Conservation (phyloP, 2,329 filamentous ascomycete genomes). For the Claviceps monticola region DNA sequence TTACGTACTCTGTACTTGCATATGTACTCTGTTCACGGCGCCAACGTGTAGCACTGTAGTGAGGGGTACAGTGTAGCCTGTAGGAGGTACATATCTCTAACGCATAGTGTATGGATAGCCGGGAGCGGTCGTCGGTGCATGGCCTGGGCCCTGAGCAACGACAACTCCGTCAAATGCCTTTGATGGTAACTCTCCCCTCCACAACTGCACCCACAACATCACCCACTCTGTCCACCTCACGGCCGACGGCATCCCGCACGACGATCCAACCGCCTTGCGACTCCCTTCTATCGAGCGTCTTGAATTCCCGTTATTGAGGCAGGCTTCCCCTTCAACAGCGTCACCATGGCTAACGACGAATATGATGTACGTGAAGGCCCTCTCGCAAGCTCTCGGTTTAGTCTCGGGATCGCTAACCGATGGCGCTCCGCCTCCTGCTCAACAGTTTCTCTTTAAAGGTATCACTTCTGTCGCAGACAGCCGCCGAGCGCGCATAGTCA, state of each 20-base stretch:
- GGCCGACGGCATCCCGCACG: slow-evolving; percentile 1
- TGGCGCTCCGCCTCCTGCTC: slow-evolving; percentile 9
- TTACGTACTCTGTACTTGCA: too few species aligned
- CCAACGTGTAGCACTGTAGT: too few species aligned
- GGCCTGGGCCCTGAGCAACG: slow-evolving; percentile 1
- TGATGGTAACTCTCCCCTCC: slow-evolving; percentile 3
- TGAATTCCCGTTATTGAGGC: not conserved
- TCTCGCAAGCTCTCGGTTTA: slow-evolving; percentile 10
- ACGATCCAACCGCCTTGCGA: not conserved
- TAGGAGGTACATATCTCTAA: too few species aligned
- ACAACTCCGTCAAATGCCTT: not conserved
- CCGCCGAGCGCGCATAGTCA: slow-evolving; percentile 4
- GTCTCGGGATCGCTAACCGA: slow-evolving; percentile 17
- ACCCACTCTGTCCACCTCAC: not conserved
- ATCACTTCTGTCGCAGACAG: slow-evolving; percentile 16
- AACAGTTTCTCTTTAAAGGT: slow-evolving; percentile 98
- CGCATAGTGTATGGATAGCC: too few species aligned
- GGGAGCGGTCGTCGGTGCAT: not conserved
- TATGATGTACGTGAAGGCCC: slow-evolving; percentile 68
- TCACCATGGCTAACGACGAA: slow-evolving; percentile 96
- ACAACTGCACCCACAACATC: slow-evolving; percentile 5
- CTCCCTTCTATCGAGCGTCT: not conserved
- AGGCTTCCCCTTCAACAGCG: slow-evolving; percentile 9
- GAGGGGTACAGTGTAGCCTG: too few species aligned
- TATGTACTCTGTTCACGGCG: too few species aligned